phyloP scores from a whole-genome alignment of 2,329 filamentous ascomycete genomes.

The Diaporthe aspalathi region DNA sequence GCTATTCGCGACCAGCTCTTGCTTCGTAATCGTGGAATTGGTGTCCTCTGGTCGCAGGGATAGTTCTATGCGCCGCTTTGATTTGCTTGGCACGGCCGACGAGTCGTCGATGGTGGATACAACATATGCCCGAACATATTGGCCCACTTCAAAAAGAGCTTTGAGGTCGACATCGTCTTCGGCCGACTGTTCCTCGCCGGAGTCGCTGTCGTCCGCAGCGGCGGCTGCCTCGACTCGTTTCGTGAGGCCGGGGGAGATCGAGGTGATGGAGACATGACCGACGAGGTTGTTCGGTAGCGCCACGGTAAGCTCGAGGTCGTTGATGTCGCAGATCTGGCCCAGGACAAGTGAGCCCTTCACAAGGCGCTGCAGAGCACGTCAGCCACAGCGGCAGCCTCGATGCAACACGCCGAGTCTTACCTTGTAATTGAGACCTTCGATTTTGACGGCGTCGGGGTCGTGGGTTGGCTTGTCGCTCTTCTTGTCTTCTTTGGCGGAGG shows the following conservation, averaged over 20 bases:
- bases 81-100: slow-evolving; percentile 64
- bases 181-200: slow-evolving; percentile 61
- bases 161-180: slow-evolving; percentile 76
- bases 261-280: slow-evolving; percentile 90
- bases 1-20: slow-evolving; percentile 78
- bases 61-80: slow-evolving; percentile 86
- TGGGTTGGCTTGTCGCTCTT: slow-evolving; percentile 56
- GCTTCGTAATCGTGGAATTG: slow-evolving; percentile 79
- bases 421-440: slow-evolving; percentile 92
- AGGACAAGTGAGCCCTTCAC: slow-evolving; percentile 88
- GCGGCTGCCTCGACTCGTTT: slow-evolving; percentile 78
- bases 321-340: slow-evolving; percentile 86
- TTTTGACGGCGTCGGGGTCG: slow-evolving; percentile 71
- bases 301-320: slow-evolving; percentile 80
- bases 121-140: slow-evolving; percentile 89
- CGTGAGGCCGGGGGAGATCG: slow-evolving; percentile 85
- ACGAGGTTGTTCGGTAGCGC: slow-evolving; percentile 92
- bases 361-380: slow-evolving; percentile 69
- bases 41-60: slow-evolving; percentile 83
- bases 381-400: neutral
- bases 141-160: slow-evolving; percentile 81
- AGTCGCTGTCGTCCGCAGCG: slow-evolving; percentile 66
- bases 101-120: slow-evolving; percentile 79
- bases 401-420: slow-evolving; percentile 58
- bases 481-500: slow-evolving; percentile 61